Evolutionary conservation across 2,329 filamentous ascomycete species (phyloP).

Genomic region (Aspergillus sp.): DNA sequence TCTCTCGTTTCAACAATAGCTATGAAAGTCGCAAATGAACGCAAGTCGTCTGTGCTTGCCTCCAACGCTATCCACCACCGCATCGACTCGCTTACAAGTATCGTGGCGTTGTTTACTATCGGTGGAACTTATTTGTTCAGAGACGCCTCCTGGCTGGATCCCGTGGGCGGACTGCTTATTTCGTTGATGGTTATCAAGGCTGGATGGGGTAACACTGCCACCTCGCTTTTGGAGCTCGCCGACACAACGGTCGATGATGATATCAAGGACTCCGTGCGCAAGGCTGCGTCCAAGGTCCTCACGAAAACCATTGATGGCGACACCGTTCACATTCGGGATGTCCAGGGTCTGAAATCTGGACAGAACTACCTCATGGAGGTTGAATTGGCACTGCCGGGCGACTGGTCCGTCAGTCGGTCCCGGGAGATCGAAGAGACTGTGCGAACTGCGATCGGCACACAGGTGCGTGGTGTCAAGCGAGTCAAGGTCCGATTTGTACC

Average conservation of each 20-base stretch:
- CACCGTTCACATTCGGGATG: conserved; percentile 66
- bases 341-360: conserved; percentile 89
- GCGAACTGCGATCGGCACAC: conserved; percentile 66
- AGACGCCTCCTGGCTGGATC: conserved; percentile 87
- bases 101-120: conserved; percentile 86
- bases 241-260: conserved; percentile 86
- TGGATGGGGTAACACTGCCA: conserved; percentile 77
- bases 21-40: conserved; percentile 91
- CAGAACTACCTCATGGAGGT: conserved; percentile 94
- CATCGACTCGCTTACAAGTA: conserved; percentile 89
- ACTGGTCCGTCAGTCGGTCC: conserved; percentile 70
- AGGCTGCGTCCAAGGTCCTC: conserved; percentile 59
- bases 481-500: conserved; percentile 80
- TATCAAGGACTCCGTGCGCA: conserved; percentile 66
- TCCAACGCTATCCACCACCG: conserved; percentile 97
- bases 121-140: conserved; percentile 81
- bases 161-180: conserved; percentile 86
- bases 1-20: conserved; percentile 45
- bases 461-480: conserved; percentile 77
- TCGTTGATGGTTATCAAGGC: conserved; percentile 90
- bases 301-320: conserved; percentile 49
- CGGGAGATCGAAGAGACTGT: conserved; percentile 67
- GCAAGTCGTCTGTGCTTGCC: conserved; percentile 90
- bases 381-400: conserved; percentile 72
- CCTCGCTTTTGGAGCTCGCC: conserved; percentile 81